Percentiles rank a stretch among this genome's conserved stretches.
Evolutionary conservation across 805 yeast genomes (phyloP).

Genomic region (Cephaloascus fragrans): DNA sequence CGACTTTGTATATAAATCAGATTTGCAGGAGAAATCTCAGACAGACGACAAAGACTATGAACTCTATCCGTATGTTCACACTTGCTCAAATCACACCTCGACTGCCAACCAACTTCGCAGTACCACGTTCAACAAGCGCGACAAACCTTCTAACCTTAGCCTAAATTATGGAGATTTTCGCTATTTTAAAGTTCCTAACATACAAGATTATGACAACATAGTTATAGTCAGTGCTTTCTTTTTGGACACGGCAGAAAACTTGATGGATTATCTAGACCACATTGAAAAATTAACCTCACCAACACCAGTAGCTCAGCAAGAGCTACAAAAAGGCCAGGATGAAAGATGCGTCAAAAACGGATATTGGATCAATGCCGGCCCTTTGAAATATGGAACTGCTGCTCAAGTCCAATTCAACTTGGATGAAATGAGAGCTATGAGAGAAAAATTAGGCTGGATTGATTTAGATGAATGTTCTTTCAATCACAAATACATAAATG

Average conservation of each 20-base stretch:
- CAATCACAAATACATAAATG: background rate
- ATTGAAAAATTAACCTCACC: conserved; percentile 34
- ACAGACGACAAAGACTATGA: conserved; percentile 4
- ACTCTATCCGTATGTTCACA: conserved; percentile 48
- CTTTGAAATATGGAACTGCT: conserved; percentile 84
- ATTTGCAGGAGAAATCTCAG: background rate
- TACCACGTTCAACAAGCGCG: conserved; percentile 16
- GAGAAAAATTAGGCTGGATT: conserved; percentile 58
- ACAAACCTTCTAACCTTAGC: conserved; percentile 36
- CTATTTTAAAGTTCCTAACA: conserved; percentile 27
- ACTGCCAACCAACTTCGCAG: conserved; percentile 40
- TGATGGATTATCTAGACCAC: conserved; percentile 63
- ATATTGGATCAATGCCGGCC: conserved; percentile 87
- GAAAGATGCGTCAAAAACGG: conserved; percentile 40
- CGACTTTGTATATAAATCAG: conserved; percentile 38
- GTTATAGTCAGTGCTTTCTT: conserved; percentile 66
- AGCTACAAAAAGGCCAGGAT: no score
- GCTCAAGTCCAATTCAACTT: conserved; percentile 65
- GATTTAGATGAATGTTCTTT: conserved; percentile 18
- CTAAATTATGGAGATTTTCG: conserved; percentile 58
- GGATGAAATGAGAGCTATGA: conserved; percentile 53
- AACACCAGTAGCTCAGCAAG: conserved; percentile 16
- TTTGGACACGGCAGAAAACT: conserved; percentile 86
- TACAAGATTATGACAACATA: conserved; percentile 28
- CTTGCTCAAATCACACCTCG: conserved; percentile 55